Evolutionary conservation across 352 stramenopile species (phyloP).

Genomic region (Phytophthora cactorum): DNA sequence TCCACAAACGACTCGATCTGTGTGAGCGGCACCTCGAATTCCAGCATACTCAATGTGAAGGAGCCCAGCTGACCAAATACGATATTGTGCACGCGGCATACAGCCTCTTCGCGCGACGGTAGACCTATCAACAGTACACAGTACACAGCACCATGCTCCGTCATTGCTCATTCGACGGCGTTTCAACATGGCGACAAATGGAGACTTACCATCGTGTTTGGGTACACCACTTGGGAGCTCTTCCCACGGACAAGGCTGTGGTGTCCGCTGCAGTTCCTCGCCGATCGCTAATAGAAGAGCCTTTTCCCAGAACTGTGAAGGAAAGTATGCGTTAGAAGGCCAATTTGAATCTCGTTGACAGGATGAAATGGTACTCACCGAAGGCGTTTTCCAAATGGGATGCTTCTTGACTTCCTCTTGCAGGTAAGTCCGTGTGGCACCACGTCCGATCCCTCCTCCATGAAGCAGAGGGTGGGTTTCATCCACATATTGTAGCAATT

Average conservation of each 20-base stretch:
- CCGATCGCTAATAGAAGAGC: conserved; percentile 81
- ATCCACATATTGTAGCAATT: conserved; percentile 42
- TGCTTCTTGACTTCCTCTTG: conserved; percentile 89
- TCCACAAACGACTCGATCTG: conserved; percentile 89
- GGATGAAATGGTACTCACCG: conserved; percentile 35
- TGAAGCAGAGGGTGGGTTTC: conserved; percentile 43
- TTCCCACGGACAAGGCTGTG: conserved; percentile 80
- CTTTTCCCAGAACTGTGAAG: conserved; percentile 83
- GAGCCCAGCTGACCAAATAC: conserved; percentile 87
- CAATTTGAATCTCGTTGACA: background rate
- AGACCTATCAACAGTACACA: conserved; percentile 33
- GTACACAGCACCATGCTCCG: conserved; percentile 6
- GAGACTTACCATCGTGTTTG: conserved; percentile 53
- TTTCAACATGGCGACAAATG: background rate
- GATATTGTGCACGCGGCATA: conserved; percentile 88
- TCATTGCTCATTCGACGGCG: conserved; percentile 7
- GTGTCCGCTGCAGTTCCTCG: conserved; percentile 82
- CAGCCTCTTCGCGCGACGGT: conserved; percentile 78
- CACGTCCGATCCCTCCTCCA: conserved; percentile 45
- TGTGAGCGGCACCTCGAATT: conserved; percentile 80
- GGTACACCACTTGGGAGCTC: conserved; percentile 63
- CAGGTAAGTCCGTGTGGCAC: conserved; percentile 70
- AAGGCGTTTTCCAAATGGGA: conserved; percentile 83
- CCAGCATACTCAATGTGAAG: conserved; percentile 89
- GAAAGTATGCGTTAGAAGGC: background rate